Evolutionary conservation across 495 filamentous ascomycete species (phyloP), one percentile per base, ranked within the genome.

Genomic region (Trichoderma asperelloides): DNA sequence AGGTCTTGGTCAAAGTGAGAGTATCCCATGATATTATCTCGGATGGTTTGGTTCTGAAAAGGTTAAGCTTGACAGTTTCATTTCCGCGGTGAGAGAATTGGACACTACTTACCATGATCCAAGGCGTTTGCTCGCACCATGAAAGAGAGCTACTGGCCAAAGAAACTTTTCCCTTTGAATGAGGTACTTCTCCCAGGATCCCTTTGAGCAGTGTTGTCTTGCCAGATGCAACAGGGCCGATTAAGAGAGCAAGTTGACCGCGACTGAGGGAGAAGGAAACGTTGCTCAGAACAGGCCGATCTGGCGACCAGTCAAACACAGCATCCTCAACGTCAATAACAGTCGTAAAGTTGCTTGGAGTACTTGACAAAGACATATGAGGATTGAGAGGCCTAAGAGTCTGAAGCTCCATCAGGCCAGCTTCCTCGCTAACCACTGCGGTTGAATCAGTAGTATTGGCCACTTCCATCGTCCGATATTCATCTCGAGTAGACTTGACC

Each of bases 11-110:
- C 82, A 49, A 79, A 82, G 18, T 74, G 72, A 33, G 79, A 81
- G 72, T 82, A 79, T 3, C 75, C 82, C 3, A 81, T 69, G 28
- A 88, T 85, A 67, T 78, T 84, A 25, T 86, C 77, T 65, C 78
- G 74, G 68, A 88, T 78, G 1, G 83, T 83, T 0, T 76, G 82
- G 65, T 86, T 87, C 57, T 69, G 27, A 45, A 16, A 21, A 13
- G 28, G 18, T 21, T 43, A 3, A 21, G 27, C 39, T 21, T 28
- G 9, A 7, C 15, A 27, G n/a, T n/a, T n/a, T n/a, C 11, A 3
- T 30, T 21, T 67, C 23, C 0, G 3, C 13, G 30, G 12, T 41
- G 28, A 23, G 25, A 37, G 15, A 28, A 23, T 47, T 13, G 43
- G 5, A 6, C 47, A 41, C 30, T n/a, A 65, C 62, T 65, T 45